These are phyloP conservation scores for Annulohypoxylon moriforme DNA, from an alignment of 495 filamentous ascomycete species.

Conservation along the genomic window DNA sequence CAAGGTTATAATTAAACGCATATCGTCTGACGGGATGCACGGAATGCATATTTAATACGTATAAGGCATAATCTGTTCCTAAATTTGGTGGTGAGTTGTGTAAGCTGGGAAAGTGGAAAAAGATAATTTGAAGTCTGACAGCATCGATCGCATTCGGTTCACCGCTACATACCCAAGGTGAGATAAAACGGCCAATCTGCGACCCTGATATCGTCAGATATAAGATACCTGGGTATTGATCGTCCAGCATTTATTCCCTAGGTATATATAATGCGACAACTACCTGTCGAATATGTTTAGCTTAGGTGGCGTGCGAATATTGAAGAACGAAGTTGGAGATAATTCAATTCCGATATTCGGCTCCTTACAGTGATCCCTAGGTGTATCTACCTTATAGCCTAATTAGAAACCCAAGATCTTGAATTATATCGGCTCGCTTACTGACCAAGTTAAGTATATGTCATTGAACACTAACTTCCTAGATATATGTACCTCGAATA, in stretches of 20 bases:
- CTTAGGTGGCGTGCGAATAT: not conserved
- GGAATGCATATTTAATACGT: constrained; percentile 1
- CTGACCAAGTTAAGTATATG: not conserved
- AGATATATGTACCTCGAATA: constrained; percentile 9
- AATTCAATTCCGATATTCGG: not conserved
- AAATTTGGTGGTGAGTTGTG: not conserved
- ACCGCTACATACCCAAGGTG: not conserved
- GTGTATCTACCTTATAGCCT: not conserved
- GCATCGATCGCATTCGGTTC: constrained; percentile 3
- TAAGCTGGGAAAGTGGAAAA: constrained; percentile 13
- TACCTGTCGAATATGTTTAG: not conserved
- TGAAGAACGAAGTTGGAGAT: not conserved
- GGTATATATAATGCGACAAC: too few relatives aligned
- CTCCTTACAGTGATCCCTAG: not conserved
- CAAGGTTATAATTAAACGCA: not conserved
- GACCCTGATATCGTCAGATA: not conserved
- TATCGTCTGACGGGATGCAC: constrained; percentile 11
- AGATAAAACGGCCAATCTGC: not conserved
- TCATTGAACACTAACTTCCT: not conserved
- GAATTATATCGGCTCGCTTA: not conserved
- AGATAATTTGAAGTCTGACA: not conserved
- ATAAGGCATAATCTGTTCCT: constrained; percentile 2
- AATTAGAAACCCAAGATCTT: not conserved
- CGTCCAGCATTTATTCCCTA: too few relatives aligned
- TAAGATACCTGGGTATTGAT: too few relatives aligned